A percentile compares a stretch with the other conserved stretches of the same genome.
phyloP scores from a whole-genome alignment of 1,284 basidiomycete species.

The Puccinia hordei region DNA sequence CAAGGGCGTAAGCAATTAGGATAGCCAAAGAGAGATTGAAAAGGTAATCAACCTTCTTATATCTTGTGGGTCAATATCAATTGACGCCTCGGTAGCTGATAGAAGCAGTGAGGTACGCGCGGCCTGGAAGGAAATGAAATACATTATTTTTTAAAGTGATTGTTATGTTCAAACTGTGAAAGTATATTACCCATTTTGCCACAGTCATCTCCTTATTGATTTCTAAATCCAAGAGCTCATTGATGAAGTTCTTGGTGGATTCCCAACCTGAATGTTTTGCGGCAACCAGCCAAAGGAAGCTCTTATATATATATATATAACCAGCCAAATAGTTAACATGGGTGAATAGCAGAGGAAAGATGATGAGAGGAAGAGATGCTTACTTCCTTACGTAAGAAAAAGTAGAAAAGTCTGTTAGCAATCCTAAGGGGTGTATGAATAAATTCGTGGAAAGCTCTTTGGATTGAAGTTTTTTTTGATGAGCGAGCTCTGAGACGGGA shows the following conservation, averaged over 20 bases:
- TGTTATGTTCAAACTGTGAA: not conserved
- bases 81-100: slow-evolving; percentile 19
- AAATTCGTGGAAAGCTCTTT: not conserved
- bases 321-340: not conserved
- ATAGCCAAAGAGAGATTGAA: not conserved
- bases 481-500: not conserved
- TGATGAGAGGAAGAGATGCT: not conserved
- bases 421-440: slow-evolving; percentile 19
- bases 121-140: slow-evolving; percentile 14
- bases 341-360: too few species aligned
- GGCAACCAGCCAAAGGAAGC: not conserved
- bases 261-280: not conserved
- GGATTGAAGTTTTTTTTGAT: not conserved
- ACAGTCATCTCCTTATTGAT: slow-evolving; percentile 32
- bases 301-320: not conserved
- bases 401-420: slow-evolving; percentile 14
- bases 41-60: slow-evolving; percentile 28
- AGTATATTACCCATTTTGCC: slow-evolving; percentile 42
- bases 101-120: slow-evolving; percentile 1
- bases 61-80: slow-evolving; percentile 24
- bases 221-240: slow-evolving; percentile 18
- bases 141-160: not conserved
- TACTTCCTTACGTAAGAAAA: slow-evolving; percentile 32
- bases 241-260: slow-evolving; percentile 26
- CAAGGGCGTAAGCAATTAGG: not conserved